phyloP scores from a whole-genome alignment of 73 alveolate genomes.

The Tetrahymena elliotti region DNA sequence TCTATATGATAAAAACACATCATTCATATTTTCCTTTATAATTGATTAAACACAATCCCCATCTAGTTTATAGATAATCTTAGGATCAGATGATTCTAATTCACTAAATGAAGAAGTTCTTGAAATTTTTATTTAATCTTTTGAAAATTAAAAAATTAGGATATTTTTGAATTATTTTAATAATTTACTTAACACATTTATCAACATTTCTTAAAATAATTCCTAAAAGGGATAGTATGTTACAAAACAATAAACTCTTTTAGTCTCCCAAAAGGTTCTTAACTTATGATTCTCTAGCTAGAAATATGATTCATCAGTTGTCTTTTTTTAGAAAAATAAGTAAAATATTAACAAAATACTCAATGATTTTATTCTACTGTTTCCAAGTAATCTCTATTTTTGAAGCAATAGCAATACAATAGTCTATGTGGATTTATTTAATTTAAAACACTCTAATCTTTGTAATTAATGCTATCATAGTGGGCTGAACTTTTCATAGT shows the following conservation, averaged over 20 bases:
- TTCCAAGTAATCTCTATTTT: slow-evolving; percentile 21
- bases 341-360: not conserved
- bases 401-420: slow-evolving; percentile 15
- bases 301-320: slow-evolving; percentile 8
- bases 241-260: slow-evolving; percentile 23
- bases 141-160: not conserved
- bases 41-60: slow-evolving; percentile 11
- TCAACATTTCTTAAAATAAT: slow-evolving; percentile 19
- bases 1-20: not conserved
- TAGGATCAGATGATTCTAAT: slow-evolving; percentile 1
- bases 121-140: slow-evolving; percentile 28
- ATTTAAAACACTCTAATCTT: not conserved
- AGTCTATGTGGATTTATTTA: slow-evolving; percentile 14
- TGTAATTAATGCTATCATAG: not conserved
- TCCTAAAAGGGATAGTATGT: slow-evolving; percentile 33
- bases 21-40: not conserved
- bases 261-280: slow-evolving; percentile 32
- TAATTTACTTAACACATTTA: slow-evolving; percentile 9
- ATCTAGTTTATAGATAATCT: slow-evolving; percentile 14
- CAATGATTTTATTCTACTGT: not conserved
- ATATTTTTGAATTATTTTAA: not conserved
- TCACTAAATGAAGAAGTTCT: slow-evolving; percentile 8
- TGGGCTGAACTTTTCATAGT: not conserved
- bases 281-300: slow-evolving; percentile 5
- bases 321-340: not conserved